phyloP scores from a whole-genome alignment of 495 filamentous ascomycete species.

The Aspergillus heteromorphus region DNA sequence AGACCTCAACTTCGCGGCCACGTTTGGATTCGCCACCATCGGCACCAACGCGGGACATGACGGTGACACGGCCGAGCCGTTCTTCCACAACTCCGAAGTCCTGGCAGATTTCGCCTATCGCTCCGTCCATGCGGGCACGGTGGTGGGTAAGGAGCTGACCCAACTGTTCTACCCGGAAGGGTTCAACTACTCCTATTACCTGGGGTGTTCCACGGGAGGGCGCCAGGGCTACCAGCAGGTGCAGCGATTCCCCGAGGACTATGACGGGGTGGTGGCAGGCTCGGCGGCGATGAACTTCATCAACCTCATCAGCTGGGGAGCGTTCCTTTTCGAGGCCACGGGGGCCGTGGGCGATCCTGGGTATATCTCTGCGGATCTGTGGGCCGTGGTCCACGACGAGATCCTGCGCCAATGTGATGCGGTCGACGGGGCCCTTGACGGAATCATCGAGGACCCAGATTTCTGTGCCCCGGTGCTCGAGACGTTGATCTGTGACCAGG shows the following conservation, averaged over 20 bases:
- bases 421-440: constrained; percentile 58
- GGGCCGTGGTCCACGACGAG: constrained; percentile 50
- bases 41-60: constrained; percentile 56
- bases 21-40: constrained; percentile 50
- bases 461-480: constrained; percentile 52
- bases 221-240: constrained; percentile 48
- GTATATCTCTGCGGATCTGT: constrained; percentile 47
- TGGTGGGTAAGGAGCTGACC: constrained; percentile 45
- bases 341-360: constrained; percentile 40
- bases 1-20: constrained; percentile 38
- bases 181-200: constrained; percentile 47
- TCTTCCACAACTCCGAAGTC: constrained; percentile 48
- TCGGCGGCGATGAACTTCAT: constrained; percentile 48
- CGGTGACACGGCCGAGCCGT: constrained; percentile 45
- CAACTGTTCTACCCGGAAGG: constrained; percentile 42
- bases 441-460: constrained; percentile 57
- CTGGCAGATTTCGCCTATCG: constrained; percentile 46
- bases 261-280: constrained; percentile 65
- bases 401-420: constrained; percentile 61
- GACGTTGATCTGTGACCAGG: constrained; percentile 44
- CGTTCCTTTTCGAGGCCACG: constrained; percentile 45
- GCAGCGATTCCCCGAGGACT: constrained; percentile 47
- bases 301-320: constrained; percentile 50
- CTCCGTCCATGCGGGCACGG: constrained; percentile 47
- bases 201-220: constrained; percentile 54